These are phyloP conservation scores for Mycena sanguinolenta DNA, from an alignment of 768 basidiomycete species.

Conservation along the genomic window DNA sequence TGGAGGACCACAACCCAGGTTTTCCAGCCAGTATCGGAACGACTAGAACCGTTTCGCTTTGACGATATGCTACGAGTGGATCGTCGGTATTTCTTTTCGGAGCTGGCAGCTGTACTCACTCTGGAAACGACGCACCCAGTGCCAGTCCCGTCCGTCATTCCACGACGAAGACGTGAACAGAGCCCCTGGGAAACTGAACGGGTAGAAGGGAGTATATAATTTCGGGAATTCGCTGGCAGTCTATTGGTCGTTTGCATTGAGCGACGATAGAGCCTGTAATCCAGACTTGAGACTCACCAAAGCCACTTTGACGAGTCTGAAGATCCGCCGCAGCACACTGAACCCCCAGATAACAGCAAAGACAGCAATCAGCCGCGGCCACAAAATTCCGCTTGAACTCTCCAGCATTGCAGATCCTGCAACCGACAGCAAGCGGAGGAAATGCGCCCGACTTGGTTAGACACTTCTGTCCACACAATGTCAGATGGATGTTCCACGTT, in stretches of 20 bases:
- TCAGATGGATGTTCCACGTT: too few relatives aligned
- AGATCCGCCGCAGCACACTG: conserved; percentile 13
- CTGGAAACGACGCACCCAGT: conserved; percentile 42
- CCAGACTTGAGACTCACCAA: conserved; percentile 3
- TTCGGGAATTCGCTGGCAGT: conserved; percentile 40
- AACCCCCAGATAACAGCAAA: background rate
- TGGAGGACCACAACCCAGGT: conserved; percentile 57
- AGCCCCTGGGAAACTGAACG: conserved; percentile 44
- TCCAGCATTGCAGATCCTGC: background rate
- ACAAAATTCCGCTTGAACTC: background rate
- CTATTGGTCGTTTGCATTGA: conserved; percentile 2
- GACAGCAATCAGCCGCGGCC: background rate
- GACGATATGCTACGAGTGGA: conserved; percentile 37
- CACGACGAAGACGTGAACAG: conserved; percentile 43
- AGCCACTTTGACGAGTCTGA: conserved; percentile 2
- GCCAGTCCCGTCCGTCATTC: conserved; percentile 43
- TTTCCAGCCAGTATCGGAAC: conserved; percentile 49
- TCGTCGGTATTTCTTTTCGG: background rate
- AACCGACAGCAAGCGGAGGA: too few relatives aligned
- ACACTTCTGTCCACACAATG: too few relatives aligned
- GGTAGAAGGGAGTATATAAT: conserved; percentile 44
- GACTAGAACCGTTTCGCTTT: conserved; percentile 43
- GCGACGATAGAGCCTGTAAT: too few relatives aligned
- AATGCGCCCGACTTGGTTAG: too few relatives aligned
- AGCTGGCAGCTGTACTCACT: conserved; percentile 31